Evolutionary conservation across 2,329 filamentous ascomycete species (phyloP).

Genomic region (Tolypocladium ovalisporum): DNA sequence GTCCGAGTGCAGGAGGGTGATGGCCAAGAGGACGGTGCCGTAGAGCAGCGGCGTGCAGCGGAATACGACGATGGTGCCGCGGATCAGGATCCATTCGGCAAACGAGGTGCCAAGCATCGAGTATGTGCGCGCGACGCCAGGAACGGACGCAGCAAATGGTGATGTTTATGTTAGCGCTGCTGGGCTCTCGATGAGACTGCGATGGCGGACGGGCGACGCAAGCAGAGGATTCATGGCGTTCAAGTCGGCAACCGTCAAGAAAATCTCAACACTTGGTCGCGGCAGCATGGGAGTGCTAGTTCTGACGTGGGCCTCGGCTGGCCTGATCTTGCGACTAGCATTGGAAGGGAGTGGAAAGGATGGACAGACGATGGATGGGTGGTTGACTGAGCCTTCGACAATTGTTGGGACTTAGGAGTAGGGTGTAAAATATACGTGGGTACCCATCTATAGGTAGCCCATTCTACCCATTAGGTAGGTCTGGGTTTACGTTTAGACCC

Average conservation of each 20-base stretch:
- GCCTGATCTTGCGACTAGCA: no score
- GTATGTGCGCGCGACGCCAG: neutral
- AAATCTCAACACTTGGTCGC: neutral
- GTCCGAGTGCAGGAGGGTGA: slow-evolving; percentile 5
- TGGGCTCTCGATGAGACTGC: neutral
- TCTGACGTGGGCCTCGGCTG: no score
- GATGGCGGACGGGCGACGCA: no score
- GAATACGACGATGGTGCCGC: slow-evolving; percentile 29
- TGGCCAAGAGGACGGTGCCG: slow-evolving; percentile 15
- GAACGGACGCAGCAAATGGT: neutral
- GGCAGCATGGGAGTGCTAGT: no score
- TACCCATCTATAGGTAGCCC: no score
- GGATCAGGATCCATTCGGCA: slow-evolving; percentile 32
- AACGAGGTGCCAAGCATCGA: slow-evolving; percentile 26
- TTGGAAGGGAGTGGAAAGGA: neutral
- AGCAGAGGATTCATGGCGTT: neutral
- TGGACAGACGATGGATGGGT: neutral
- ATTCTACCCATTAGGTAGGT: no score
- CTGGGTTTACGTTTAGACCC: no score
- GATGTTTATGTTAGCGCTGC: neutral
- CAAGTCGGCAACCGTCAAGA: neutral
- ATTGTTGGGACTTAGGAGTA: no score
- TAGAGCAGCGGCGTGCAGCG: slow-evolving; percentile 32
- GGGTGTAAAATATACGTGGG: no score
- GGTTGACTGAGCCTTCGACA: neutral